Conservation (phyloP, 2,329 filamentous ascomycete genomes). For the Verticillium zaregamsianum region DNA sequence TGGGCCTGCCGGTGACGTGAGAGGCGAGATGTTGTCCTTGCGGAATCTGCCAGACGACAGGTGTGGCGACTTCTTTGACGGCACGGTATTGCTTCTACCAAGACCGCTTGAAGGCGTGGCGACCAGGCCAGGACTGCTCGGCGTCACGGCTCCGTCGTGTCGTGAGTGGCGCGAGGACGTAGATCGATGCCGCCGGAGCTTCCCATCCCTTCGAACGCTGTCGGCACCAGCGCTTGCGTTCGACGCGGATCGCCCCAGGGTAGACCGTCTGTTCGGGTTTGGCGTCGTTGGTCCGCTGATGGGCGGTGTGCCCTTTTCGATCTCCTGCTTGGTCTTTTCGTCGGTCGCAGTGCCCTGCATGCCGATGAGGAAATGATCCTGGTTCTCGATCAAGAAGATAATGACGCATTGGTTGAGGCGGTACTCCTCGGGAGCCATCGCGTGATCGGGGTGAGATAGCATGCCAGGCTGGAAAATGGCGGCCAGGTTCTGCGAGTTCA, state of each 20-base stretch:
- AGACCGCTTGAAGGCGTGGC: slow-evolving; percentile 53
- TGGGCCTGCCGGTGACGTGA: slow-evolving; percentile 19
- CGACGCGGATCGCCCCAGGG: slow-evolving; percentile 72
- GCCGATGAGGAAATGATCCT: slow-evolving; percentile 95
- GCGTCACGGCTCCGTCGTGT: slow-evolving; percentile 67
- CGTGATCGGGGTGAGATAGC: slow-evolving; percentile 87
- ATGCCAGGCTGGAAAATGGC: slow-evolving; percentile 98
- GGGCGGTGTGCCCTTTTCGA: slow-evolving; percentile 65
- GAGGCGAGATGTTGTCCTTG: slow-evolving; percentile 21
- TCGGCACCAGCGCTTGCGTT: slow-evolving; percentile 86
- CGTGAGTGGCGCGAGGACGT: slow-evolving; percentile 86
- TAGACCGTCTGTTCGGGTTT: slow-evolving; percentile 47
- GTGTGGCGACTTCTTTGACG: slow-evolving; percentile 81
- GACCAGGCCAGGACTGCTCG: slow-evolving; percentile 55
- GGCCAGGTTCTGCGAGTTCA: slow-evolving; percentile 90
- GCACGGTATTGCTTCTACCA: slow-evolving; percentile 80
- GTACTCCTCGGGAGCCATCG: slow-evolving; percentile 94
- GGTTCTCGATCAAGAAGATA: slow-evolving; percentile 97
- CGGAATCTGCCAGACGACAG: slow-evolving; percentile 65
- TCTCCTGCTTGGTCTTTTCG: slow-evolving; percentile 63
- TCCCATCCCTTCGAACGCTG: slow-evolving; percentile 76
- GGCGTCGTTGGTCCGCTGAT: slow-evolving; percentile 44
- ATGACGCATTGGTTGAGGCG: slow-evolving; percentile 93
- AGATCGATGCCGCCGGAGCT: slow-evolving; percentile 82
- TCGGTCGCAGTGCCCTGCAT: slow-evolving; percentile 99